Conservation (phyloP, 768 basidiomycete species). For the Gelatoporia subvermispora region DNA sequence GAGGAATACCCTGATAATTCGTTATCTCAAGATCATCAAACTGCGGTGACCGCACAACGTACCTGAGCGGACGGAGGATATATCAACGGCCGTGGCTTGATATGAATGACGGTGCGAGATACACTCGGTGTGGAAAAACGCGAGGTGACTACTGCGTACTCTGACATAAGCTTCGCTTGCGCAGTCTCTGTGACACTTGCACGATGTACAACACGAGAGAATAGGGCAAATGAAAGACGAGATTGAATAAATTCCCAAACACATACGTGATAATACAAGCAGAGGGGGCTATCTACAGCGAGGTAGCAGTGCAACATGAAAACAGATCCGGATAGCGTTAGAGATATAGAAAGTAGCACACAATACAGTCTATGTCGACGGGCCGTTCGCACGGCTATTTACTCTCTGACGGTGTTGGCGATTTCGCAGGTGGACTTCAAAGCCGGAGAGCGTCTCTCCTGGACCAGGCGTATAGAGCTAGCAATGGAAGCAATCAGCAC, state of each 20-base stretch:
- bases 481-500: slow-evolving; percentile 10
- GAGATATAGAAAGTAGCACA: background rate
- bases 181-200: no score
- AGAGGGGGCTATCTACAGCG: slow-evolving; percentile 12
- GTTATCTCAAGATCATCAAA: no score
- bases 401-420: slow-evolving; percentile 75
- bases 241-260: slow-evolving; percentile 8
- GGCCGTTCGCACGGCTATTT: slow-evolving; percentile 42
- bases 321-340: slow-evolving; percentile 12
- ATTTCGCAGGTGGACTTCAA: slow-evolving; percentile 89
- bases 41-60: no score
- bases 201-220: no score
- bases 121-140: no score
- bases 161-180: no score
- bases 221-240: background rate
- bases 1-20: no score
- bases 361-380: slow-evolving; percentile 3
- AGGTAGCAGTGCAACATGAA: slow-evolving; percentile 14
- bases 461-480: slow-evolving; percentile 91
- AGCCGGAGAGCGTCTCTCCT: slow-evolving; percentile 81
- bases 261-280: slow-evolving; percentile 8
- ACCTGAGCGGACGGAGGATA: no score
- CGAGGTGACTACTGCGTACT: no score
- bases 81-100: no score
- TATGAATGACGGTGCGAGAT: no score